phyloP scores from a whole-genome alignment of 768 basidiomycete species.

The Naganishia onofrii region DNA sequence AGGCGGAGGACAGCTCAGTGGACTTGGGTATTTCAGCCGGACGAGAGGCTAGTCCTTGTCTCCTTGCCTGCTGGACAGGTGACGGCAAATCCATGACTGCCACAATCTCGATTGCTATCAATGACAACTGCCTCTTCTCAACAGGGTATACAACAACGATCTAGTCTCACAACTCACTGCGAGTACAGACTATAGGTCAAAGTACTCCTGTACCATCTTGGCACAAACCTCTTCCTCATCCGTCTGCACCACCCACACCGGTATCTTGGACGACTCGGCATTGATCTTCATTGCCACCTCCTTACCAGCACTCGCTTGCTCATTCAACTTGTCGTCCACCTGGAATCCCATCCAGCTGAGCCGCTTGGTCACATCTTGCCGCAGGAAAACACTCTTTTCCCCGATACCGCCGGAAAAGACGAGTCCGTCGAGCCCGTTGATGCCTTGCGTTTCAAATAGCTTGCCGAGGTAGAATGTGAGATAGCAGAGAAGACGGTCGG shows the following conservation, averaged over 20 bases:
- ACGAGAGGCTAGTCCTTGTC: neutral
- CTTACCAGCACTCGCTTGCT: constrained; percentile 52
- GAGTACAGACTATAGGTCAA: neutral
- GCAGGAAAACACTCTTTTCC: constrained; percentile 65
- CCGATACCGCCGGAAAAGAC: constrained; percentile 89
- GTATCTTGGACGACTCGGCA: constrained; percentile 42
- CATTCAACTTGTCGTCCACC: constrained; percentile 58
- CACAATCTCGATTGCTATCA: neutral
- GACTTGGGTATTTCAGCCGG: too few species aligned
- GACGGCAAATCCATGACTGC: too few species aligned
- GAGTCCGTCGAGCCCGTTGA: constrained; percentile 62
- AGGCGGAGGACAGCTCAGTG: too few species aligned
- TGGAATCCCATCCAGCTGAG: constrained; percentile 65
- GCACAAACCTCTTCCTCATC: constrained; percentile 51
- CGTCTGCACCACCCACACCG: constrained; percentile 53
- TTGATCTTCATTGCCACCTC: constrained; percentile 46
- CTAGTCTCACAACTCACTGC: neutral
- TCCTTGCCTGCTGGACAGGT: too few species aligned
- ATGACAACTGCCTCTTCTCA: neutral
- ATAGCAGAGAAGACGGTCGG: constrained; percentile 70
- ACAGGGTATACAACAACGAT: neutral
- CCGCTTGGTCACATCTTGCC: constrained; percentile 60
- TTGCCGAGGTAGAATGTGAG: constrained; percentile 74
- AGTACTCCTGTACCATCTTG: constrained; percentile 29
- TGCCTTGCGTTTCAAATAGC: constrained; percentile 53